Evolutionary conservation across 2,329 filamentous ascomycete species (phyloP).

Genomic region (Aspergillus spinulosporus): DNA sequence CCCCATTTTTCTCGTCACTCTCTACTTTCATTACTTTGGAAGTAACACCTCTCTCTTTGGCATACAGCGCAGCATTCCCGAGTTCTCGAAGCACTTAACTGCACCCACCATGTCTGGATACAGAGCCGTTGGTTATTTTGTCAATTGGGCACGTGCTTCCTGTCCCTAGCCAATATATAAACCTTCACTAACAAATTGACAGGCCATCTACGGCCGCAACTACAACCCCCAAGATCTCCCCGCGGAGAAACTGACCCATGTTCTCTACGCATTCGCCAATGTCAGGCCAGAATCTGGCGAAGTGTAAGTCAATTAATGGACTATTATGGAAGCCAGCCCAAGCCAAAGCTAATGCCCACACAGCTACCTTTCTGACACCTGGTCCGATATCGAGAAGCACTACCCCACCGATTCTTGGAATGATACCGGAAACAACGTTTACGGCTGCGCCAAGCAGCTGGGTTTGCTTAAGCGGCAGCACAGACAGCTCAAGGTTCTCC

Average conservation of each 20-base stretch:
- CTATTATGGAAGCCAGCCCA: not conserved
- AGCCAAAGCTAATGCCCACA: too few relatives aligned
- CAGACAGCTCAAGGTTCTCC: slow-evolving; percentile 72
- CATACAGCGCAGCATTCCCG: slow-evolving; percentile 13
- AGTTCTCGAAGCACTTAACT: slow-evolving; percentile 13
- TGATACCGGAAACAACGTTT: slow-evolving; percentile 69
- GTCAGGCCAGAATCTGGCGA: slow-evolving; percentile 75
- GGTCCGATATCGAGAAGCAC: slow-evolving; percentile 68
- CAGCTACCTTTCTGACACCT: slow-evolving; percentile 63
- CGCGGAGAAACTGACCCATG: slow-evolving; percentile 76
- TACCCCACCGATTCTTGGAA: slow-evolving; percentile 68
- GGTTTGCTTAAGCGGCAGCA: slow-evolving; percentile 73
- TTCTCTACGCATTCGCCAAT: slow-evolving; percentile 91
- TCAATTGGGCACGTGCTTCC: slow-evolving; percentile 44
- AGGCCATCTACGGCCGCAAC: slow-evolving; percentile 82
- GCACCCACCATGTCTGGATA: slow-evolving; percentile 29
- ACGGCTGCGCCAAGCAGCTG: slow-evolving; percentile 76
- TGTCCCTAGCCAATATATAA: not conserved
- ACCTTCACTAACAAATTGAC: not conserved
- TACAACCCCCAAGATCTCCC: slow-evolving; percentile 80
- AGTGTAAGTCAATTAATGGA: slow-evolving; percentile 53
- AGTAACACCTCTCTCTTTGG: slow-evolving; percentile 14
- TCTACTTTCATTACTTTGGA: slow-evolving; percentile 19
- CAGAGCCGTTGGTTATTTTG: slow-evolving; percentile 45
- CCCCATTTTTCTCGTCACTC: slow-evolving; percentile 9